These are phyloP conservation scores for Fusarium brachygibbosum DNA, from an alignment of 2,329 filamentous ascomycete genomes.

Conservation along the genomic window DNA sequence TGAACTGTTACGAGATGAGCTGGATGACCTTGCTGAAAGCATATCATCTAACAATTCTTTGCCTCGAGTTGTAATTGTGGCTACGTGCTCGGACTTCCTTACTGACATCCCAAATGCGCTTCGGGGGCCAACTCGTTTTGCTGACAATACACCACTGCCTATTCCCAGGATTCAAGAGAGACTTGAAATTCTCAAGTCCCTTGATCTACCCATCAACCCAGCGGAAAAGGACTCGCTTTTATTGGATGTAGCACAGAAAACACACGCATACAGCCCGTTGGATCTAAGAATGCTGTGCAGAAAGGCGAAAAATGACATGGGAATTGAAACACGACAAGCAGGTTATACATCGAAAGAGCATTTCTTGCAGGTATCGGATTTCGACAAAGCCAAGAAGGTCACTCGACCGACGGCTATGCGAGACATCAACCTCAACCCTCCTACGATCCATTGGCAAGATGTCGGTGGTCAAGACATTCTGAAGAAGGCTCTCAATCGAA, in stretches of 20 bases:
- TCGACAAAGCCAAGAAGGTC: constrained; percentile 74
- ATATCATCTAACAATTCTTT: constrained; percentile 55
- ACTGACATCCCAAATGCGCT: constrained; percentile 79
- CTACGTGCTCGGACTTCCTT: constrained; percentile 77
- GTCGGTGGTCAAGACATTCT: constrained; percentile 87
- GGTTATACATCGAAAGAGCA: constrained; percentile 37
- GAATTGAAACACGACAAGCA: constrained; percentile 44
- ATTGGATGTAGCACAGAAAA: constrained; percentile 75
- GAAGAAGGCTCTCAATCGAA: constrained; percentile 71
- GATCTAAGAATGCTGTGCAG: constrained; percentile 77
- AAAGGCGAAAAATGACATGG: constrained; percentile 50
- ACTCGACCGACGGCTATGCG: constrained; percentile 89
- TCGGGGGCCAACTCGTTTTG: constrained; percentile 74
- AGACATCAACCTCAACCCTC: constrained; percentile 89
- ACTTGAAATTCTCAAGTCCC: constrained; percentile 78
- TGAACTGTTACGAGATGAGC: constrained; percentile 64
- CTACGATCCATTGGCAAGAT: constrained; percentile 86
- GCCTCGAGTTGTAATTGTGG: constrained; percentile 78
- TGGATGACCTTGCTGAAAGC: constrained; percentile 66
- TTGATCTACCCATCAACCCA: constrained; percentile 63
- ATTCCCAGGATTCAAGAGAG: constrained; percentile 80
- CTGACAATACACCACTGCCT: constrained; percentile 77
- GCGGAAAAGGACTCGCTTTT: constrained; percentile 67
- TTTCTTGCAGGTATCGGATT: constrained; percentile 63
- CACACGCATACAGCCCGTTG: constrained; percentile 87